A percentile compares a stretch with the other conserved stretches of the same genome.
phyloP scores from a whole-genome alignment of 73 alveolate genomes.

The Effrenium voratum region DNA sequence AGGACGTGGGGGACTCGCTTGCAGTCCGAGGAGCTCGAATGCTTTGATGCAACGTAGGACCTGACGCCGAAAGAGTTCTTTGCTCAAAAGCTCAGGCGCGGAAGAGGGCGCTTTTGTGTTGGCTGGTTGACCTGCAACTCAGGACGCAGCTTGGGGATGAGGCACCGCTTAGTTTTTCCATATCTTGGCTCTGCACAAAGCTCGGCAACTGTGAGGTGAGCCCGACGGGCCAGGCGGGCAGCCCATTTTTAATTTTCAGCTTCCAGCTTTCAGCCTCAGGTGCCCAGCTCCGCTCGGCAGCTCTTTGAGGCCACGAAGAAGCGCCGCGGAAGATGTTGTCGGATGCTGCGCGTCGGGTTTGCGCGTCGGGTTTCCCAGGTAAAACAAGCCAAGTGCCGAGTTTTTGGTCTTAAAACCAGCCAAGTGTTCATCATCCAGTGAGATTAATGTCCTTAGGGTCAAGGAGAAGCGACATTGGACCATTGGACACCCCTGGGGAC shows the following conservation, averaged over 20 bases:
- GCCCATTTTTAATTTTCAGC: not conserved
- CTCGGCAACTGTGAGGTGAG: too few relatives aligned
- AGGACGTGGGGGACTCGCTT: not conserved
- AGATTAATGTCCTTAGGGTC: too few relatives aligned
- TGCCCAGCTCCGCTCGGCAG: slow-evolving; percentile 73
- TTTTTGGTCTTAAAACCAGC: too few relatives aligned
- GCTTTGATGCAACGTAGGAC: slow-evolving; percentile 30
- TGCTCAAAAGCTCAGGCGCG: slow-evolving; percentile 57
- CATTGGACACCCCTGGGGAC: too few relatives aligned
- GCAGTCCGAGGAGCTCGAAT: not conserved
- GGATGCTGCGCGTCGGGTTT: too few relatives aligned
- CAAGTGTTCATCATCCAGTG: too few relatives aligned
- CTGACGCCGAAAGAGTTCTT: slow-evolving; percentile 70
- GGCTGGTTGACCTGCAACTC: not conserved
- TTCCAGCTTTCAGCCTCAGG: not conserved
- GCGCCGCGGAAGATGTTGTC: too few relatives aligned
- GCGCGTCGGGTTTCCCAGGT: too few relatives aligned
- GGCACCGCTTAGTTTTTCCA: not conserved
- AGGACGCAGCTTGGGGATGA: not conserved
- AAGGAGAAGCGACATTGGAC: too few relatives aligned
- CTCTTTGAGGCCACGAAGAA: slow-evolving; percentile 86
- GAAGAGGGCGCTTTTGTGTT: not conserved
- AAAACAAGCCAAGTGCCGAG: too few relatives aligned
- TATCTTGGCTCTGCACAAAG: not conserved
- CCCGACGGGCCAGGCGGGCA: not conserved